Evolutionary conservation across 768 basidiomycete species (phyloP), one percentile per base, ranked within the genome.

Genomic region (Coprinopsis strossmayeri): DNA sequence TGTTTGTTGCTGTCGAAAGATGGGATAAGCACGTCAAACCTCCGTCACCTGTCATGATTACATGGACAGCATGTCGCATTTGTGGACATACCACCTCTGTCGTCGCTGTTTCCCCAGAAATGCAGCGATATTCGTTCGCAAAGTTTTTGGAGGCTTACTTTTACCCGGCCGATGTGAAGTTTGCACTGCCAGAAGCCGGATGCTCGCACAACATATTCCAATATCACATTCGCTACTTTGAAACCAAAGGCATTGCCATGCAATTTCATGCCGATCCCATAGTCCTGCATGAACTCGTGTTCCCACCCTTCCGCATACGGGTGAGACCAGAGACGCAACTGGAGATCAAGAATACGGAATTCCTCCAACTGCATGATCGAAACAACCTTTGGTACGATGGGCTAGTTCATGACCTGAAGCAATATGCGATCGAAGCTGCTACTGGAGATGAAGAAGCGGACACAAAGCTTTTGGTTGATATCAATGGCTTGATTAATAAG

Each of bases 91-190:
- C 84, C 1, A 93, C 90, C 2, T 89, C 91, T 2, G 89, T 93
- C 66, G 87, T 93, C 55, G 85, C 84, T 3, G 82, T 91, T 32
- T 91, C 91, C 1, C 85, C 90, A 57, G 92, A 95, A 62, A 92
- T 94, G 76, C 87, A 91, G 59, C 73, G 85, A 48, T 92, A 95
- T 61, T 97, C 94, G 3, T 95, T 97, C 62, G 91, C 87, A 28
- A 94, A 96, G 58, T 98, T 95, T 64, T 77, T 99, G 24, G 95
- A 99, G 61, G 79, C 95, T 23, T 88, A 92, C 60, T 97, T 97
- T 65, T 96, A 98, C 65, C 93, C 92, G 25, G 81, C 91, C 27
- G 82, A 90, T 53, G 82, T 93, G 58, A 76, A 82, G 57, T 71
- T 91, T 41, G 81, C n/a, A n/a, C n/a, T 91, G n/a, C 85, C 82